A percentile compares a stretch with the other conserved stretches of the same genome.
phyloP scores from a whole-genome alignment of 2,329 filamentous ascomycete species.

The Penicillium sp. region DNA sequence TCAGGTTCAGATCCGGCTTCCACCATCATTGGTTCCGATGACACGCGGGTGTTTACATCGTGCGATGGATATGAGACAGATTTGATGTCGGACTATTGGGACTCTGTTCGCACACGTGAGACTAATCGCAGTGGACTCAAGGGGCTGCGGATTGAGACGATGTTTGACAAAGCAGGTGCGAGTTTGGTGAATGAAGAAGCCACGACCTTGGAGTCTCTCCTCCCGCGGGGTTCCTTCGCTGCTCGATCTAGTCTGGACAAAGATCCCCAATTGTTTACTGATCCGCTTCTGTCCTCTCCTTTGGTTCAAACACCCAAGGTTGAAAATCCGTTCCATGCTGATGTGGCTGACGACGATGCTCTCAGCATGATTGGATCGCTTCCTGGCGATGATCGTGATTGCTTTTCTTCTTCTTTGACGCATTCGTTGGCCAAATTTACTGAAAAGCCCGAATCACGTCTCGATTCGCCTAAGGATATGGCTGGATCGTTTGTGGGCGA shows the following conservation, averaged over 20 bases:
- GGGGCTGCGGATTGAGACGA: constrained; percentile 60
- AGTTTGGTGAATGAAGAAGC: constrained; percentile 42
- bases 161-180: constrained; percentile 56
- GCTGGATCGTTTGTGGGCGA: constrained; percentile 14
- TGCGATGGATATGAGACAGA: constrained; percentile 62
- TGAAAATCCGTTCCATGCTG: constrained; percentile 23
- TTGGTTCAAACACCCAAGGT: constrained; percentile 15
- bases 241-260: constrained; percentile 25
- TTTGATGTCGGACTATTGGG: constrained; percentile 61
- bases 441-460: background rate
- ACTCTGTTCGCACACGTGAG: constrained; percentile 60
- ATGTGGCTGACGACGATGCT: constrained; percentile 26
- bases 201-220: constrained; percentile 48
- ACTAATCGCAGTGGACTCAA: constrained; percentile 54
- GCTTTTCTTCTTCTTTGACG: constrained; percentile 4
- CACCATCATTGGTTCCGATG: constrained; percentile 60
- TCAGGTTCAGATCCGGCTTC: constrained; percentile 59
- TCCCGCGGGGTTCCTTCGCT: constrained; percentile 47
- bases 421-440: constrained; percentile 10
- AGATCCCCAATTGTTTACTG: constrained; percentile 20
- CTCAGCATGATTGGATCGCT: constrained; percentile 30
- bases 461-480: constrained; percentile 1
- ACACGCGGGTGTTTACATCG: constrained; percentile 56
- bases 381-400: constrained; percentile 22
- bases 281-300: constrained; percentile 14